Conservation (phyloP, 495 filamentous ascomycete species). For the Trichocladium uniseriatum region DNA sequence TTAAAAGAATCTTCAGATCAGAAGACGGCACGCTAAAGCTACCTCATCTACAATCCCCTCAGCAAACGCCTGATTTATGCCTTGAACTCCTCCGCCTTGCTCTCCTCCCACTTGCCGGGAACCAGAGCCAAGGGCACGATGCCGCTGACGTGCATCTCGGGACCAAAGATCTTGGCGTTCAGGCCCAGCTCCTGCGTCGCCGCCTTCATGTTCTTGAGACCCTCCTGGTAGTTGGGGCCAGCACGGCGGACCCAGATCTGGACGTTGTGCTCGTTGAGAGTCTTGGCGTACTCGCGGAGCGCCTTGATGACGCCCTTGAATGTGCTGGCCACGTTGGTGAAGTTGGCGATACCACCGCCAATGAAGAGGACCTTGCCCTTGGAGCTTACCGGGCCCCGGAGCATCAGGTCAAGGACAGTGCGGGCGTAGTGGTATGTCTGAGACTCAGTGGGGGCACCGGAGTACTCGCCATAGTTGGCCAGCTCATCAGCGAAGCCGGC, state of each 20-base stretch:
- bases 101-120: constrained; percentile 44
- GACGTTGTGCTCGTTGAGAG: constrained; percentile 90
- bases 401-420: constrained; percentile 96
- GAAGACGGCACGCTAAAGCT: constrained; percentile 1
- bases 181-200: constrained; percentile 88
- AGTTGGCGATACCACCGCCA: constrained; percentile 99
- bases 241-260: constrained; percentile 99
- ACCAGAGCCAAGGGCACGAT: constrained; percentile 56
- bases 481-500: constrained; percentile 92
- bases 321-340: constrained; percentile 92
- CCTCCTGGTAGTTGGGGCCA: constrained; percentile 99
- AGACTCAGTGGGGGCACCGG: constrained; percentile 92
- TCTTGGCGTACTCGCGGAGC: constrained; percentile 78
- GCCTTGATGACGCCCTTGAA: constrained; percentile 99
- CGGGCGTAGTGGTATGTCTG: constrained; percentile 98
- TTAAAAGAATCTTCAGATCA: background rate
- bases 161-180: constrained; percentile 92
- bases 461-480: constrained; percentile 99
- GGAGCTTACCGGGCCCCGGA: constrained; percentile 72
- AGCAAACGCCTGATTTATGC: constrained; percentile 25
- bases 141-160: constrained; percentile 79
- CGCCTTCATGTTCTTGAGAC: constrained; percentile 98
- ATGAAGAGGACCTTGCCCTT: constrained; percentile 99
- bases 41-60: background rate
- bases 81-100: constrained; percentile 46